Evolutionary conservation across 202 grass and related monocot genomes (phyloP).

Genomic region (Musa balbisiana): DNA sequence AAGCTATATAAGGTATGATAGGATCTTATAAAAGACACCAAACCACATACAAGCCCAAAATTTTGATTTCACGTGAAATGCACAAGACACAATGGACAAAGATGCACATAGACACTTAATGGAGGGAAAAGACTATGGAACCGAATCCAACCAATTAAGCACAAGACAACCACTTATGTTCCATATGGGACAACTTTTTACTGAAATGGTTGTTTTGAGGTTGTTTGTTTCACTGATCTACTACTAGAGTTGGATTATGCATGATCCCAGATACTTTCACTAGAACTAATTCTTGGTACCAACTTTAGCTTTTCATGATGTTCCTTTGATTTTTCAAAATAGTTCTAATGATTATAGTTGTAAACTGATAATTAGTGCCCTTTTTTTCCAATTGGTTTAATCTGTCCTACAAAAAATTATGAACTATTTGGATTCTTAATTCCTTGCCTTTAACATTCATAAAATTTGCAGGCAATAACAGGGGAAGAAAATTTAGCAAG

Average conservation of each 20-base stretch:
- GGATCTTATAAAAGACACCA: not conserved
- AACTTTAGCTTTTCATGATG: too few species aligned
- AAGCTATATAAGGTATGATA: not conserved
- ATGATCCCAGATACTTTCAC: not conserved
- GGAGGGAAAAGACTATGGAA: not conserved
- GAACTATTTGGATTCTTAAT: not conserved
- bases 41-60: not conserved
- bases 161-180: too few species aligned
- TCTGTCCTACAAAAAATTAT: constrained; percentile 10
- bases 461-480: constrained; percentile 66
- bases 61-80: not conserved
- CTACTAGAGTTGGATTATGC: not conserved
- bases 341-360: too few species aligned
- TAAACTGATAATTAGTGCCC: too few species aligned
- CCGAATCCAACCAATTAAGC: too few species aligned
- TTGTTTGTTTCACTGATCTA: not conserved
- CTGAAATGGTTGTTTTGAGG: too few species aligned
- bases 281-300: not conserved
- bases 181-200: too few species aligned
- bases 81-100: not conserved
- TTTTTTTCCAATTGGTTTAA: constrained; percentile 8
- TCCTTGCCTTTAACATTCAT: constrained; percentile 17
- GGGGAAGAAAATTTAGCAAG: constrained; percentile 57
- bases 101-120: too few species aligned
- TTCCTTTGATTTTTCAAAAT: too few species aligned